phyloP scores from a whole-genome alignment of 2,329 filamentous ascomycete species.

The Talaromyces sp. region DNA sequence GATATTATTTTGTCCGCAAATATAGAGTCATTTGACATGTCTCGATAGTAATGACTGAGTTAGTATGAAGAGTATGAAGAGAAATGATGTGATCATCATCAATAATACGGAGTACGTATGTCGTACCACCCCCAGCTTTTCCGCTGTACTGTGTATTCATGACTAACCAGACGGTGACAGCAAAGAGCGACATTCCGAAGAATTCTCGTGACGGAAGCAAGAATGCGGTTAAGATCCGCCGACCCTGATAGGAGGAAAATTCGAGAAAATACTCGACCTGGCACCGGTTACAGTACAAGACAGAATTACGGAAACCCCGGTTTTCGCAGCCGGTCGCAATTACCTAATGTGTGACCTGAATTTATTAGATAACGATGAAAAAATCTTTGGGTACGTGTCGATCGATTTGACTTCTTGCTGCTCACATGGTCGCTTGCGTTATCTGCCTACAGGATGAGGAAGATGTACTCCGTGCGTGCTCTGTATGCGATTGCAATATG shows the following conservation, averaged over 20 bases:
- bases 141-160: background rate
- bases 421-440: constrained; percentile 1
- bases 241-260: background rate
- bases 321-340: constrained; percentile 5
- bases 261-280: too few species aligned
- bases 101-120: background rate
- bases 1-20: background rate
- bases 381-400: background rate
- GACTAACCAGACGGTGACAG: background rate
- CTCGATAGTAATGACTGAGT: background rate
- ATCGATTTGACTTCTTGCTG: background rate
- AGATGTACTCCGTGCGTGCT: background rate
- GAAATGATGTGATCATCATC: background rate
- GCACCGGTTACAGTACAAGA: background rate
- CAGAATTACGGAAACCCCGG: background rate
- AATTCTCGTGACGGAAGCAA: constrained; percentile 14
- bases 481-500: background rate
- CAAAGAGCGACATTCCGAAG: constrained; percentile 14
- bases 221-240: background rate
- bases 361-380: constrained; percentile 2
- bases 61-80: background rate
- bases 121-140: constrained; percentile 1
- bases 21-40: background rate
- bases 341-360: constrained; percentile 1
- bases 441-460: background rate